Conservation (phyloP, 139 green algal species). For the Closterium sp. region DNA sequence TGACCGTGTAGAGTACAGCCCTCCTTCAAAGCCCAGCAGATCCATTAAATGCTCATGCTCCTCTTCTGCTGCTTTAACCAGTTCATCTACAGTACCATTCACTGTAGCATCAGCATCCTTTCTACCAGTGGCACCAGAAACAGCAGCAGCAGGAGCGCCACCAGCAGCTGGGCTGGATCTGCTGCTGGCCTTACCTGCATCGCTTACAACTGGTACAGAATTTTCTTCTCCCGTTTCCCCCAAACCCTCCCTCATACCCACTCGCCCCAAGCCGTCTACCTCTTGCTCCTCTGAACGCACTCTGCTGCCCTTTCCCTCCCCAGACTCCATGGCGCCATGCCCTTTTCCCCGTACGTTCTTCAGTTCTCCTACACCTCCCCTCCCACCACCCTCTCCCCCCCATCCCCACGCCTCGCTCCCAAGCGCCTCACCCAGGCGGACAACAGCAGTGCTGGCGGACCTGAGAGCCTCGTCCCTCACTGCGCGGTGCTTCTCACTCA, state of each 20-base stretch:
- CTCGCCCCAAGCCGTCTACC: neutral
- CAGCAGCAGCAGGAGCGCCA: neutral
- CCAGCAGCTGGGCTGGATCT: neutral
- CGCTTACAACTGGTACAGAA: neutral
- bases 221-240: neutral
- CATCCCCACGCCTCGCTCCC: neutral
- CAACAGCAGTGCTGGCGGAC: neutral
- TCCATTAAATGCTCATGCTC: neutral
- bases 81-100: neutral
- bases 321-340: neutral
- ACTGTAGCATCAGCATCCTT: neutral
- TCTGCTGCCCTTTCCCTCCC: neutral
- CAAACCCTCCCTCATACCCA: neutral
- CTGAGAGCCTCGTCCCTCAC: neutral
- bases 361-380: too few species aligned
- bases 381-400: neutral
- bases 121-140: neutral
- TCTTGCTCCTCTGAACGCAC: neutral
- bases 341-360: neutral
- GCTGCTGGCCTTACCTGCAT: neutral
- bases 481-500: neutral
- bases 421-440: neutral
- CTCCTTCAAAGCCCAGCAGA: neutral
- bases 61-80: neutral
- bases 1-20: neutral